Conservation (phyloP, 768 basidiomycete species). For the Boletales sp. region DNA sequence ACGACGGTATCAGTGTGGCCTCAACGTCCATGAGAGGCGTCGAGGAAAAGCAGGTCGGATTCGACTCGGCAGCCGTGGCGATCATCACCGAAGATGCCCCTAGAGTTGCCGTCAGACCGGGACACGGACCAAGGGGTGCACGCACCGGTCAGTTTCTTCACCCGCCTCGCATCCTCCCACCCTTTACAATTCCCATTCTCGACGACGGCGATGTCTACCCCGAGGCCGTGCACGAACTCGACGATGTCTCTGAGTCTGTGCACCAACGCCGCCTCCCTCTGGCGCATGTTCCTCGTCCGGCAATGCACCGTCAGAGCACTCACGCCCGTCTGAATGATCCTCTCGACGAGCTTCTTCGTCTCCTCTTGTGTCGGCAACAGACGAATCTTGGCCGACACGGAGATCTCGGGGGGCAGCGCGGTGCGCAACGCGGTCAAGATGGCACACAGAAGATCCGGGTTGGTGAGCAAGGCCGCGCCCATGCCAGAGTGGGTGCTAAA, state of each 20-base stretch:
- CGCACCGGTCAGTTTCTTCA: slow-evolving; percentile 72
- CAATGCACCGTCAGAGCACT: slow-evolving; percentile 92
- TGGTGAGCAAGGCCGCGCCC: slow-evolving; percentile 93
- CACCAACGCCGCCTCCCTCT: slow-evolving; percentile 72
- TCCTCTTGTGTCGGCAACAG: slow-evolving; percentile 82
- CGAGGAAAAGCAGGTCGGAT: slow-evolving; percentile 82
- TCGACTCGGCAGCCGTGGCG: slow-evolving; percentile 90
- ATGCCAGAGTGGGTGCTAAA: slow-evolving; percentile 93
- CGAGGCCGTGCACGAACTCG: slow-evolving; percentile 71
- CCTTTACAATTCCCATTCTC: slow-evolving; percentile 92
- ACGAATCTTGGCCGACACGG: slow-evolving; percentile 93
- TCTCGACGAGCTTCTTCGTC: slow-evolving; percentile 84
- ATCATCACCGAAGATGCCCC: slow-evolving; percentile 94
- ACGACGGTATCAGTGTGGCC: slow-evolving; percentile 62
- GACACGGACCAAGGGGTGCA: neutral
- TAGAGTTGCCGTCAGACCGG: slow-evolving; percentile 20
- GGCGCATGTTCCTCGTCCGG: slow-evolving; percentile 88
- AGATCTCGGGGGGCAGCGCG: slow-evolving; percentile 71
- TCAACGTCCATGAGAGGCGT: slow-evolving; percentile 68
- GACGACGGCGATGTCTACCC: slow-evolving; percentile 79
- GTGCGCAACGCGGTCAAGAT: slow-evolving; percentile 78
- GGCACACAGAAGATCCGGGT: slow-evolving; percentile 85
- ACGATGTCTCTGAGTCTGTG: slow-evolving; percentile 82
- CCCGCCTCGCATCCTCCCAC: slow-evolving; percentile 72
- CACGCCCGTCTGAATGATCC: slow-evolving; percentile 85